Evolutionary conservation across 148 eudicot genomes (phyloP).

Genomic region (Rhododendron mucronatum): DNA sequence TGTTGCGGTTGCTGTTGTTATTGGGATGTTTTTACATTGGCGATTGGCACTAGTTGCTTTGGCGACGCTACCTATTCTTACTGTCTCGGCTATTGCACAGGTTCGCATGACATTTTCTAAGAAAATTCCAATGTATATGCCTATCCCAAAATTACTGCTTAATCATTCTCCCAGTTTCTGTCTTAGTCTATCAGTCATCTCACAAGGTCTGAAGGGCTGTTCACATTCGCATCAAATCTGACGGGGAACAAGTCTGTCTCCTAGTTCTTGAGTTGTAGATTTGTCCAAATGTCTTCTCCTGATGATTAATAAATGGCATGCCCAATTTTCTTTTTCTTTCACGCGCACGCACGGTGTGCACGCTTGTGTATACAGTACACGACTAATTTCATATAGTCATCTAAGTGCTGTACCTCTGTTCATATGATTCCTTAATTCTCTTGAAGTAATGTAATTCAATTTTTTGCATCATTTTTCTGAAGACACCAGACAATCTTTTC

Average conservation of each 20-base stretch:
- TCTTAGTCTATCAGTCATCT: neutral
- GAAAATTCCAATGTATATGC: neutral
- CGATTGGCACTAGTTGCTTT: conserved; percentile 89
- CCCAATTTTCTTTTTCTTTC: neutral
- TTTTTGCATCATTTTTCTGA: neutral
- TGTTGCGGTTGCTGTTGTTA: conserved; percentile 75
- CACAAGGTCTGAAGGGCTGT: neutral
- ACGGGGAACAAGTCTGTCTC: neutral
- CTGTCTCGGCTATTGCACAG: conserved; percentile 93
- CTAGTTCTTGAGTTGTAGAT: neutral
- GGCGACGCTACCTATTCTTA: conserved; percentile 81
- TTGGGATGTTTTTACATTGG: conserved; percentile 87
- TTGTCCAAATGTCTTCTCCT: neutral
- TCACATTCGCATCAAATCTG: neutral
- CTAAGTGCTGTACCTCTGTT: neutral
- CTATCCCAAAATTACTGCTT: neutral
- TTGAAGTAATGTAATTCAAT: neutral
- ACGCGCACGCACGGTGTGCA: neutral
- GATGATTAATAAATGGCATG: neutral
- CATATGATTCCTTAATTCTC: neutral
- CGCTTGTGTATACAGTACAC: neutral
- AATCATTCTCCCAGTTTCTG: neutral
- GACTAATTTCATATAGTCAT: neutral
- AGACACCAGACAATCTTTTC: neutral
- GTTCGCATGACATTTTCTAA: conserved; percentile 30